A percentile compares a stretch with the other conserved stretches of the same genome.
Evolutionary conservation across 495 filamentous ascomycete species (phyloP).

Genomic region (Cairneyella variabilis): DNA sequence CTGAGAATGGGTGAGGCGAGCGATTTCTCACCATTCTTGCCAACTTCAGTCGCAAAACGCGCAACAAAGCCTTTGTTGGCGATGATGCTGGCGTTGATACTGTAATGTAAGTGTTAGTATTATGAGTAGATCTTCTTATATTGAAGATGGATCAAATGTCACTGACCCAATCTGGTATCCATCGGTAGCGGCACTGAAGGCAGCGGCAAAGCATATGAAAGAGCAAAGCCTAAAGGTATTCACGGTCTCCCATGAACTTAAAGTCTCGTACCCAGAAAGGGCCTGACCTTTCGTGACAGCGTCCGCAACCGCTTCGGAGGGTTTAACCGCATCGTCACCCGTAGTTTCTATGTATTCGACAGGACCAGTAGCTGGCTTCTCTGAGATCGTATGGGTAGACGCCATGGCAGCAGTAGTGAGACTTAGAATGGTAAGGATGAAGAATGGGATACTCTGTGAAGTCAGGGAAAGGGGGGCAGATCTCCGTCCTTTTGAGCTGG

Average conservation of each 20-base stretch:
- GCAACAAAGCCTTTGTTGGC: slow-evolving; percentile 20
- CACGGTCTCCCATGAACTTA: slow-evolving; percentile 15
- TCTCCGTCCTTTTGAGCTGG: not conserved
- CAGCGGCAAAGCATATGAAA: slow-evolving; percentile 9
- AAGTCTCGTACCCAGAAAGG: slow-evolving; percentile 12
- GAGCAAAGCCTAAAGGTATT: slow-evolving; percentile 12
- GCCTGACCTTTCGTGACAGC: slow-evolving; percentile 1
- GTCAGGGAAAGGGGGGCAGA: not conserved
- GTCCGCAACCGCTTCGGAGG: not conserved
- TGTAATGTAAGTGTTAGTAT: not conserved
- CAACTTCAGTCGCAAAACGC: slow-evolving; percentile 2
- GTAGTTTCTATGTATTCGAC: slow-evolving; percentile 1
- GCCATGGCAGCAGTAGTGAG: slow-evolving; percentile 1
- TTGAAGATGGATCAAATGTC: not conserved
- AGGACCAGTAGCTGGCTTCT: not conserved
- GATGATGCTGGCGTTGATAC: slow-evolving; percentile 13
- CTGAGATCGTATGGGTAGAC: not conserved
- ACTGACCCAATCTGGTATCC: slow-evolving; percentile 21
- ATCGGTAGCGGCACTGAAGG: slow-evolving; percentile 11
- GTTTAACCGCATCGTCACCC: not conserved
- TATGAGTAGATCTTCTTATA: not conserved
- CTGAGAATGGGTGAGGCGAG: slow-evolving; percentile 2
- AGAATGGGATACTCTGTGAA: not conserved
- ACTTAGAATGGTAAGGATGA: not conserved
- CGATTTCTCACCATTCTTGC: not conserved